Evolutionary conservation across 306 rosid species (phyloP).

Genomic region (Vigna unguiculata): DNA sequence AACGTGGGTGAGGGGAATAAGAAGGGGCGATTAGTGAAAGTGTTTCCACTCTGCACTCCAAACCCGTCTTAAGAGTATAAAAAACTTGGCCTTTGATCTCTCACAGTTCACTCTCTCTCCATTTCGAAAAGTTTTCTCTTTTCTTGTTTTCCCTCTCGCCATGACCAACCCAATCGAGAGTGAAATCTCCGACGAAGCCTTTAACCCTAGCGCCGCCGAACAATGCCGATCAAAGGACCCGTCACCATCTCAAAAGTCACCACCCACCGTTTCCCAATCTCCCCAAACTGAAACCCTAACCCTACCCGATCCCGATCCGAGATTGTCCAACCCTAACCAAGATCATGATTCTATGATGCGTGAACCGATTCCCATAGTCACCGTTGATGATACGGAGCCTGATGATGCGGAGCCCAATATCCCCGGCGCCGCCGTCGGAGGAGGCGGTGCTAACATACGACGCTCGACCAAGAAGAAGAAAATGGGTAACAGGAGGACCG

Average conservation of each 20-base stretch:
- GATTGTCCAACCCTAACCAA: conserved; percentile 27
- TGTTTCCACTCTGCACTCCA: not conserved
- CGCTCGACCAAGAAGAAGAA: conserved; percentile 57
- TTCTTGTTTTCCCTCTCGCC: not conserved
- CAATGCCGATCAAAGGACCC: conserved; percentile 25
- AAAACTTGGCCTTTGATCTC: not conserved
- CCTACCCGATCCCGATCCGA: conserved; percentile 22
- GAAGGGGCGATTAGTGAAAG: not conserved
- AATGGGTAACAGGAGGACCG: conserved; percentile 40
- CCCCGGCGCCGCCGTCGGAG: not conserved
- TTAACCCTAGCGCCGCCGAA: conserved; percentile 41
- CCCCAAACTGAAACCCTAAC: conserved; percentile 48
- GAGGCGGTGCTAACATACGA: conserved; percentile 31
- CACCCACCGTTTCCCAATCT: conserved; percentile 42
- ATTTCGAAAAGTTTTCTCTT: not conserved
- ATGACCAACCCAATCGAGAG: conserved; percentile 38
- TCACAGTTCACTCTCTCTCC: not conserved
- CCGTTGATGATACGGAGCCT: conserved; percentile 46
- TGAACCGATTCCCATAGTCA: conserved; percentile 24
- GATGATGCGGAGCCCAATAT: not conserved
- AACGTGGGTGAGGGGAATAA: too few species aligned
- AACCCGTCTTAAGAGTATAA: not conserved
- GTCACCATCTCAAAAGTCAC: not conserved
- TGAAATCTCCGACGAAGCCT: conserved; percentile 37
- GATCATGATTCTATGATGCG: conserved; percentile 18